A percentile compares a stretch with the other conserved stretches of the same genome.
phyloP scores from a whole-genome alignment of 495 filamentous ascomycete species.

The Articulospora tetracladia region DNA sequence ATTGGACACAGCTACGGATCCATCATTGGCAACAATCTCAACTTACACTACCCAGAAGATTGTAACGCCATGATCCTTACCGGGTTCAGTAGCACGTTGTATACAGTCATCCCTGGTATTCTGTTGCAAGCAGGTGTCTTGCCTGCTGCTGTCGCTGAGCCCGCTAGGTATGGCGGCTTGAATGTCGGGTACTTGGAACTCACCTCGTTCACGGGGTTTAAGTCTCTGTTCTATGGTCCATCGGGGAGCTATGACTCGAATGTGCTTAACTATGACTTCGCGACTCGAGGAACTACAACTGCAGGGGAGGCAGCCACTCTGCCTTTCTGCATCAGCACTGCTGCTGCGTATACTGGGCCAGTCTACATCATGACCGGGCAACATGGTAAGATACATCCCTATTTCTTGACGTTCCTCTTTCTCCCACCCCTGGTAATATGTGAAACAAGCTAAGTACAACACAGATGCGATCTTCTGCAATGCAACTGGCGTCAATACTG shows the following conservation, averaged over 20 bases:
- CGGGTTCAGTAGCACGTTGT: conserved; percentile 38
- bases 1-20: conserved; percentile 56
- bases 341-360: conserved; percentile 7
- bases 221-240: conserved; percentile 39
- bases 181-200: conserved; percentile 21
- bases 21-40: conserved; percentile 40
- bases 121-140: conserved; percentile 30
- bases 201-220: not conserved
- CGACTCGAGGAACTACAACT: not conserved
- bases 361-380: conserved; percentile 9
- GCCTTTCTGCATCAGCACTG: not conserved
- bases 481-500: not conserved
- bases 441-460: not conserved
- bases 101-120: not conserved
- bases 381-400: conserved; percentile 4
- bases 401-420: not conserved
- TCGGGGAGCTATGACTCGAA: conserved; percentile 15
- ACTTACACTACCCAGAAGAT: conserved; percentile 42
- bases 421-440: not conserved
- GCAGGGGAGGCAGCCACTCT: conserved; percentile 36
- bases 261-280: conserved; percentile 6
- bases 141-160: conserved; percentile 22
- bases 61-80: conserved; percentile 56
- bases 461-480: not conserved
- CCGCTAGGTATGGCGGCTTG: not conserved